Percentiles rank a stretch among this genome's conserved stretches.
phyloP scores from a whole-genome alignment of 805 yeast species.

The Candida morakotiae region DNA sequence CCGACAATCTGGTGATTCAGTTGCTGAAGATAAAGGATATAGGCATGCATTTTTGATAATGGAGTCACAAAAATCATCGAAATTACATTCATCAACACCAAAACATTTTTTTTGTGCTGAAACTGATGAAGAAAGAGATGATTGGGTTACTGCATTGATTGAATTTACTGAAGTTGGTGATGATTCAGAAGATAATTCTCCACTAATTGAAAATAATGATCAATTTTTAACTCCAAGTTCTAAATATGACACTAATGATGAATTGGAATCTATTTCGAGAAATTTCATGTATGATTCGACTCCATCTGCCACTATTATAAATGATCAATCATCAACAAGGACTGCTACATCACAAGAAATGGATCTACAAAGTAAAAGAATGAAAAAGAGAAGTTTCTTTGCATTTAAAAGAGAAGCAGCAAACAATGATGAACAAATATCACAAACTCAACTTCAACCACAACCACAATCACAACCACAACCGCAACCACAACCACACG shows the following conservation, averaged over 20 bases:
- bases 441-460: constrained; percentile 1
- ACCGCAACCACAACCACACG: constrained; percentile 1
- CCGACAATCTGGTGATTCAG: constrained; percentile 40
- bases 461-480: constrained; percentile 2
- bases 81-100: constrained; percentile 32
- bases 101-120: constrained; percentile 76
- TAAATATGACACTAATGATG: constrained; percentile 5
- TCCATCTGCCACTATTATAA: background rate
- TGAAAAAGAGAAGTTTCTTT: constrained; percentile 56
- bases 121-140: constrained; percentile 68
- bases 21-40: constrained; percentile 45
- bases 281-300: constrained; percentile 3
- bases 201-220: constrained; percentile 3
- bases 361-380: constrained; percentile 25
- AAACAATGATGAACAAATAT: background rate
- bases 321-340: constrained; percentile 6
- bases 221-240: constrained; percentile 6
- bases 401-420: constrained; percentile 37
- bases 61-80: constrained; percentile 38
- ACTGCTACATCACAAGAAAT: constrained; percentile 4
- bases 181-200: constrained; percentile 7
- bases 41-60: constrained; percentile 58
- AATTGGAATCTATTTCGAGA: constrained; percentile 3
- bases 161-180: constrained; percentile 23
- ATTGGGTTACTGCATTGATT: constrained; percentile 54